Base-by-base conservation (phyloP, 2,329 filamentous ascomycete species). In the Lizonia empirigonia region DNA sequence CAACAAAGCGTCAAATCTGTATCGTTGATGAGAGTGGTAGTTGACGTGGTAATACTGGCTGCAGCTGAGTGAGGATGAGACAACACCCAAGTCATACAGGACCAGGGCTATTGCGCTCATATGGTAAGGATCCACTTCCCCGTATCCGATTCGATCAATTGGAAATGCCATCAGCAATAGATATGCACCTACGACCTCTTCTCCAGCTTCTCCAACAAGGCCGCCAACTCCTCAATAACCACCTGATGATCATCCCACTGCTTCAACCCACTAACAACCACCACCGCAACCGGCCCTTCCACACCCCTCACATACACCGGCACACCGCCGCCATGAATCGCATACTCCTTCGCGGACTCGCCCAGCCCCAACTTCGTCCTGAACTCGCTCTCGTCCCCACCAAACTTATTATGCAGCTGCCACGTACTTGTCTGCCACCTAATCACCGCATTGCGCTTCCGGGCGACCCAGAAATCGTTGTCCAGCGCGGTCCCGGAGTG, bases 201-300 rank as follows among this genome's bases (percentile, higher is more conserved):
- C 37, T 60, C 50, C 53, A 65, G 39, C 27, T 32, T 39, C 34
- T 55, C 41, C 12, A 38, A 44, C 22, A 66, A 24, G 16, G 47
- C 56, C 7, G 32, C 56, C 56, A 67, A 40, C 55, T 60, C 62
- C 69, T 91, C 86, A 1, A 88, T 80, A 68, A 92, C 85, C 38
- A 91, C 85, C 22, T 84, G 85, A 71, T 93, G 89, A 73, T 93
- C 89, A 75, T 91, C 83, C 67, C 88, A 80, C 76, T 91, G 88
- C 79, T 86, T 88, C 71, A 93, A 72, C 8, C 89, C 89, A 70
- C 85, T 89, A 2, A 93, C 89, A 12, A 91, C 84, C 4, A 90
- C 83, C 2, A 91, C 86, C 0, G 83, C 89, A 12, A 91, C 85
- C 4, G 90, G 74, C 0, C 87, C 87, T 73, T 91, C 88, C 1